Evolutionary conservation across 2,329 filamentous ascomycete species (phyloP).

Genomic region (Rasamsonia emersonii): DNA sequence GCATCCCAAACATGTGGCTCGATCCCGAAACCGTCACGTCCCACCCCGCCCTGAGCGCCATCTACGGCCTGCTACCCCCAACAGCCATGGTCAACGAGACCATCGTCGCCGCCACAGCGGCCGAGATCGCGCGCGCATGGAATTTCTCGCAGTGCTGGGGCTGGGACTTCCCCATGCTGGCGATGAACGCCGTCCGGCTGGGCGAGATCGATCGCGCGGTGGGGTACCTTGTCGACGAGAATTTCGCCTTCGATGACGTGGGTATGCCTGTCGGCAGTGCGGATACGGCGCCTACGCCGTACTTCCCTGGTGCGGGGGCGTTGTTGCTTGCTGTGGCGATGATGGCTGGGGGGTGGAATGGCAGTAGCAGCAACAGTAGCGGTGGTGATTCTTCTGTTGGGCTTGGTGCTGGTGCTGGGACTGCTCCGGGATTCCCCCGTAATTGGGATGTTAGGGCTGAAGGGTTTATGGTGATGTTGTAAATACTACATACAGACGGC

Average conservation of each 20-base stretch:
- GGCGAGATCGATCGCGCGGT: constrained; percentile 37
- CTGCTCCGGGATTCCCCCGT: no score
- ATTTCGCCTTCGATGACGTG: constrained; percentile 49
- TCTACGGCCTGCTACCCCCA: constrained; percentile 38
- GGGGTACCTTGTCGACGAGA: constrained; percentile 38
- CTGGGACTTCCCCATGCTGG: constrained; percentile 41
- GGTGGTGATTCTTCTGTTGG: no score
- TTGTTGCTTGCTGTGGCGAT: constrained; percentile 47
- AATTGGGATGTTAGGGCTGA: no score
- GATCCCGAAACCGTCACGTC: constrained; percentile 30
- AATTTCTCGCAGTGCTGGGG: constrained; percentile 35
- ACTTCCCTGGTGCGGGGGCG: constrained; percentile 45
- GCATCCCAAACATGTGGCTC: constrained; percentile 38
- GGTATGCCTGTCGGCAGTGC: constrained; percentile 44
- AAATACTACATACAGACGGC: no score
- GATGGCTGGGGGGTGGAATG: constrained; percentile 52
- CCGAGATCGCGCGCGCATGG: constrained; percentile 35
- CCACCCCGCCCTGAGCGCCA: constrained; percentile 39
- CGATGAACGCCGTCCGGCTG: constrained; percentile 38
- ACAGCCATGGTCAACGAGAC: constrained; percentile 29
- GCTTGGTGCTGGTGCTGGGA: no score
- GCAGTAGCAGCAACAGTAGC: no score
- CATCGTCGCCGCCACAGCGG: constrained; percentile 28
- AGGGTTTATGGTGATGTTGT: no score
- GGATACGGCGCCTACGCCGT: constrained; percentile 46